These are phyloP conservation scores for Magnolia sinica DNA, from an alignment of 164 flowering plant species.

Conservation along the genomic window DNA sequence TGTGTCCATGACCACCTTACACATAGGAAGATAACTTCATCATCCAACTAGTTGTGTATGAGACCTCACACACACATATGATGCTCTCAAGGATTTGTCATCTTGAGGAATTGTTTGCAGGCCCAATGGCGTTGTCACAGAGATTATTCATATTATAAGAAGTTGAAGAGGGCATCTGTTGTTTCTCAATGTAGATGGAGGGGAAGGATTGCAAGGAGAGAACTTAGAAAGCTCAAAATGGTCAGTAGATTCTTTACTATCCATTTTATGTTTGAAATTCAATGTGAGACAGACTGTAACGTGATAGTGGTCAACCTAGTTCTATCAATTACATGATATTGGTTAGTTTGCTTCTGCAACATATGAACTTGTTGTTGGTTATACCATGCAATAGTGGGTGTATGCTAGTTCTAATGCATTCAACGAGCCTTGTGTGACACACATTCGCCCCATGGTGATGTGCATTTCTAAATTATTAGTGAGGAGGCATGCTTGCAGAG, in stretches of 20 bases:
- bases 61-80: background rate
- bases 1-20: background rate
- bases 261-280: background rate
- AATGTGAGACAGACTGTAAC: background rate
- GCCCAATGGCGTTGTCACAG: constrained; percentile 65
- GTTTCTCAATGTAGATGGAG: constrained; percentile 69
- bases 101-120: constrained; percentile 37
- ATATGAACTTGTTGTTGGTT: background rate
- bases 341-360: no score
- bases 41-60: background rate
- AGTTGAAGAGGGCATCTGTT: constrained; percentile 50
- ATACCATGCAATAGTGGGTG: background rate
- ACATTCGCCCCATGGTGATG: background rate
- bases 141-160: constrained; percentile 47
- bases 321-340: background rate
- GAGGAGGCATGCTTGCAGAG: background rate
- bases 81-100: background rate
- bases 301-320: background rate
- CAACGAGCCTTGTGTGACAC: background rate
- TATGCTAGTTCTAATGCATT: background rate
- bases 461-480: background rate
- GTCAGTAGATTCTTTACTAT: constrained; percentile 22
- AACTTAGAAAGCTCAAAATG: constrained; percentile 53
- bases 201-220: constrained; percentile 48
- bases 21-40: background rate